Base-by-base conservation (phyloP, 2,329 filamentous ascomycete genomes). In the Ophiostoma quercus region DNA sequence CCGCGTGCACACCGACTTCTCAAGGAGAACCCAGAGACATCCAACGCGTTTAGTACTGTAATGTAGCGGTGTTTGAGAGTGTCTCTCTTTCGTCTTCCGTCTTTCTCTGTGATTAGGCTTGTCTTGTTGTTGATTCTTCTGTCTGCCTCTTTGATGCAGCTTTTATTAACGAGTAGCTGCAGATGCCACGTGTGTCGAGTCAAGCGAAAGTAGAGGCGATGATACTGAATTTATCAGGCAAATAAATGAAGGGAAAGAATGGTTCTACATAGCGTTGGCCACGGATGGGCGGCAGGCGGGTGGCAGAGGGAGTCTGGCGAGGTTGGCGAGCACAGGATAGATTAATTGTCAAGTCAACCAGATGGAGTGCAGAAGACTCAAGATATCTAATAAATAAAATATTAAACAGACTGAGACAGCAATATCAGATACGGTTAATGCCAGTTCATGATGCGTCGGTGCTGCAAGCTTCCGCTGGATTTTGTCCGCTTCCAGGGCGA, bases 151-250 rank as follows among this genome's bases (percentile, higher is more conserved):
- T 65, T 65, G 29, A 65, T 65, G 60, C 60, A 65, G 60, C 51
- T 22, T 25, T 57, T 14, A 67, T 67, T 39, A 65, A 65, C 62
- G 68, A 68, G 47, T 72, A 68, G 65, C 70, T 73, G 71, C 72
- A 69, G 68, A 66, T 74, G 80, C 82, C 82, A 84, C 82, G 81
- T 84, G 82, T 84, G 82, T 83, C 83, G 83, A 85, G 83, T 85
- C 83, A 41, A 25, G 62, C 34, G 62, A 65, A 34, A 19, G 16
- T 47, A 47, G 16, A 47, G 43, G 19, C 6, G 43, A 47, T 47
- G 43, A 57, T n/a, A 25, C 51, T 25, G n/a, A 9, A 63, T 5
- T 63, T 32, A 19, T 19, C 7, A 16, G 5, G 25, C 11, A 16
- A 7, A 11, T 12, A 16, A 32, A 9, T 22, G 47, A 8, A 14